These are phyloP conservation scores for Salix koriyanagi DNA, from an alignment of 345 rosid species.

Conservation along the genomic window DNA sequence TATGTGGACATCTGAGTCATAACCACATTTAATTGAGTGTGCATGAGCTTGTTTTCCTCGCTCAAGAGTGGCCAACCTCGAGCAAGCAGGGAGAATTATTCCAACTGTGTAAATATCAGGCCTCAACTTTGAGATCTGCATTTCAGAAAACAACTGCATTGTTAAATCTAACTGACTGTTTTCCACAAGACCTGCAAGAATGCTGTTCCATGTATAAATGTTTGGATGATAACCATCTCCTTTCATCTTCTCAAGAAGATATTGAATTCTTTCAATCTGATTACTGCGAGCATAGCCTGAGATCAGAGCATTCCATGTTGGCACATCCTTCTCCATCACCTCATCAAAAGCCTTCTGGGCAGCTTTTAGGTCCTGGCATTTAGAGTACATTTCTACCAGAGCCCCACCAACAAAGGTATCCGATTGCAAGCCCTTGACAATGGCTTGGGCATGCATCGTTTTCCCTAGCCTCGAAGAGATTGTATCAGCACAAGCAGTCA, in stretches of 20 bases:
- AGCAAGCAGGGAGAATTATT: constrained; percentile 22
- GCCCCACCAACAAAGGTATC: constrained; percentile 59
- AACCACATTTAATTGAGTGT: constrained; percentile 12
- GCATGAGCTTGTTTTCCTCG: constrained; percentile 27
- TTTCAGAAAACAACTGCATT: constrained; percentile 14
- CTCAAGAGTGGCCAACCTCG: constrained; percentile 19
- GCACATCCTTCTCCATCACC: constrained; percentile 30
- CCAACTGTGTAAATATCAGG: constrained; percentile 26
- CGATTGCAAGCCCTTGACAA: constrained; percentile 42
- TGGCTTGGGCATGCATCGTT: constrained; percentile 43
- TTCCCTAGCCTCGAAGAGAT: constrained; percentile 39
- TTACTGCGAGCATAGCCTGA: constrained; percentile 54
- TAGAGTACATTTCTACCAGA: constrained; percentile 23
- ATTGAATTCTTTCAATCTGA: constrained; percentile 25
- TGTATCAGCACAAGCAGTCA: constrained; percentile 51
- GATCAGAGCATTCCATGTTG: constrained; percentile 50
- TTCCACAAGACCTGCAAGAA: constrained; percentile 23
- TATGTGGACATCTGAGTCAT: constrained; percentile 18
- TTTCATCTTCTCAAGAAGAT: constrained; percentile 30
- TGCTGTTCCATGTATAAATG: constrained; percentile 25
- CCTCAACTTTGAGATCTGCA: constrained; percentile 9
- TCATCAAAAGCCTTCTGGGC: constrained; percentile 58
- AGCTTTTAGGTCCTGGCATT: constrained; percentile 9
- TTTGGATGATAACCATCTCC: constrained; percentile 51
- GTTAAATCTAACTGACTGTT: constrained; percentile 20